Evolutionary conservation across 768 basidiomycete genomes (phyloP).

Genomic region (Amanita jacksonii): DNA sequence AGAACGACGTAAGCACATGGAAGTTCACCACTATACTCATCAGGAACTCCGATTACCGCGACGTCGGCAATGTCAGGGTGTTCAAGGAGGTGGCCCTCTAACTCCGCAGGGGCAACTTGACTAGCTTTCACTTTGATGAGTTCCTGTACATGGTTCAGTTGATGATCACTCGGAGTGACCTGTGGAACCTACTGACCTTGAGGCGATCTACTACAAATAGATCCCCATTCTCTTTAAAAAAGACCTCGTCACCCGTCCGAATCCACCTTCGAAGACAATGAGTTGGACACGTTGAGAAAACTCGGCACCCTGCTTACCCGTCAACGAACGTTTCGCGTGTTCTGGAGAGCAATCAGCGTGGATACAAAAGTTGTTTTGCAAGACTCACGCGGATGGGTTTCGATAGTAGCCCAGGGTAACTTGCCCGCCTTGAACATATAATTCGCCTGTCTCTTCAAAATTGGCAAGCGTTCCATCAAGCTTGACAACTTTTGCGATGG

Average conservation of each 20-base stretch:
- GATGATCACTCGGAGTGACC: neutral
- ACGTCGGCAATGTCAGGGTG: constrained; percentile 50
- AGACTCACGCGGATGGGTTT: constrained; percentile 38
- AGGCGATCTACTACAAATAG: constrained; percentile 50
- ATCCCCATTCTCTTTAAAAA: constrained; percentile 38
- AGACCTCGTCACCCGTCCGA: constrained; percentile 52
- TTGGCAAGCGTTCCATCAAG: constrained; percentile 33
- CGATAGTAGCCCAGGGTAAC: constrained; percentile 34
- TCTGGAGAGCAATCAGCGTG: constrained; percentile 19
- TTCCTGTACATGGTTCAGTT: constrained; percentile 32
- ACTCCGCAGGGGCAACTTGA: constrained; percentile 45
- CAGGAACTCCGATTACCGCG: constrained; percentile 52
- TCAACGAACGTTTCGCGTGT: constrained; percentile 50
- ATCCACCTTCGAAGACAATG: constrained; percentile 36
- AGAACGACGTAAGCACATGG: constrained; percentile 57
- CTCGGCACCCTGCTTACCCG: constrained; percentile 29
- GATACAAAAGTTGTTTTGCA: constrained; percentile 15
- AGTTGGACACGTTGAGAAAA: neutral
- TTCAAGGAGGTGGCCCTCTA: constrained; percentile 39
- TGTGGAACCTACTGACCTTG: constrained; percentile 29
- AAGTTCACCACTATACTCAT: constrained; percentile 55
- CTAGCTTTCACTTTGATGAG: constrained; percentile 59
- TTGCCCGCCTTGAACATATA: constrained; percentile 35
- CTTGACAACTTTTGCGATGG: constrained; percentile 33
- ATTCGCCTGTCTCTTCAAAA: constrained; percentile 38